These are phyloP conservation scores for Wickerhamiella cacticola DNA, from an alignment of 805 yeast genomes.

Conservation along the genomic window DNA sequence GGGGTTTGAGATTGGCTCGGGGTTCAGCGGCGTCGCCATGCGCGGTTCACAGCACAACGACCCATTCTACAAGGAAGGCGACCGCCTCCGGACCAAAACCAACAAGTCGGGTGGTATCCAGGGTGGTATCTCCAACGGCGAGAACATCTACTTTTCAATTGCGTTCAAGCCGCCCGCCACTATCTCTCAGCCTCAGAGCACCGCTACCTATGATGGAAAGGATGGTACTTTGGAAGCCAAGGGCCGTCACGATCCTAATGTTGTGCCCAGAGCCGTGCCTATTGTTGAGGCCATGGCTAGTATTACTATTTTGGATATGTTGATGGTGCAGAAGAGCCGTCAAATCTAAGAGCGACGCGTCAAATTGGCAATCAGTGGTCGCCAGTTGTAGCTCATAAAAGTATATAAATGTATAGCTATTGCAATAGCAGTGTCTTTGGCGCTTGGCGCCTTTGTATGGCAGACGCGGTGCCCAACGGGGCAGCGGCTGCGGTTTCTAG, in stretches of 20 bases:
- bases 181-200: conserved; percentile 81
- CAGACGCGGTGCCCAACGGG: too few species aligned
- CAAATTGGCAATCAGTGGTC: too few species aligned
- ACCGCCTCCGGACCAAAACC: conserved; percentile 69
- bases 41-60: conserved; percentile 95
- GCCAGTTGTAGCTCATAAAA: conserved; percentile 1
- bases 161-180: conserved; percentile 99
- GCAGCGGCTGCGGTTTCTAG: too few species aligned
- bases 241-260: conserved; percentile 98
- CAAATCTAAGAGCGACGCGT: conserved; percentile 45
- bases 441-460: too few species aligned
- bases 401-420: neutral
- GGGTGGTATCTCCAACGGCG: conserved; percentile 97
- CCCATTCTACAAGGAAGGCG: conserved; percentile 50
- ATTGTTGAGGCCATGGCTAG: conserved; percentile 98
- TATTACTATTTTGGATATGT: conserved; percentile 77
- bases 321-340: conserved; percentile 77
- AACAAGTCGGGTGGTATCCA: conserved; percentile 95
- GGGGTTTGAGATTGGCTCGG: conserved; percentile 96
- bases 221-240: conserved; percentile 84
- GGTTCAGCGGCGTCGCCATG: conserved; percentile 76
- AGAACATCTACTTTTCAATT: conserved; percentile 81
- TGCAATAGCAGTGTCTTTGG: too few species aligned
- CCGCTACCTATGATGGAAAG: conserved; percentile 79
- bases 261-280: conserved; percentile 96